phyloP scores from a whole-genome alignment of 179 eudicot genomes.

The Pouteria campechiana region DNA sequence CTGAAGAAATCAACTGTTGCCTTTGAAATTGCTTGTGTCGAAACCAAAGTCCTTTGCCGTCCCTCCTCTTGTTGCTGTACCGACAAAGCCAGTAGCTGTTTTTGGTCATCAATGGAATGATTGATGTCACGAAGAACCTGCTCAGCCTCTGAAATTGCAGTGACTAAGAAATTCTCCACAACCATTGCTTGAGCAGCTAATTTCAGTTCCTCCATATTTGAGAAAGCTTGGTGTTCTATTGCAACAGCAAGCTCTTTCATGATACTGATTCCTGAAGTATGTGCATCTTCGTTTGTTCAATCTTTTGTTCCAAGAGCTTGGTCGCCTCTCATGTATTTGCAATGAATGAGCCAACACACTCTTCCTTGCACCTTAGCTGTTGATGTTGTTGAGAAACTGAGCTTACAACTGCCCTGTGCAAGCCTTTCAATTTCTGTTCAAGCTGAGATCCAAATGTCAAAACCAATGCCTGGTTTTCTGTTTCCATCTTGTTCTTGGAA shows the following conservation, averaged over 20 bases:
- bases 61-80: slow-evolving; percentile 72
- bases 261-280: slow-evolving; percentile 27
- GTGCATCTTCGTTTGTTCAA: slow-evolving; percentile 40
- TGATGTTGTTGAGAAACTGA: slow-evolving; percentile 68
- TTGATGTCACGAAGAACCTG: slow-evolving; percentile 36
- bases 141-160: slow-evolving; percentile 51
- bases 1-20: slow-evolving; percentile 49
- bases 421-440: slow-evolving; percentile 53
- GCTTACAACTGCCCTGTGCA: slow-evolving; percentile 45
- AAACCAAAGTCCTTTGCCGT: slow-evolving; percentile 43
- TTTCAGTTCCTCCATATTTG: slow-evolving; percentile 39
- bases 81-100: slow-evolving; percentile 39
- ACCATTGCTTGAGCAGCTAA: slow-evolving; percentile 29
- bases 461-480: slow-evolving; percentile 54
- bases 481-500: slow-evolving; percentile 52
- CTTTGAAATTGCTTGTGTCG: slow-evolving; percentile 46
- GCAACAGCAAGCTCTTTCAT: slow-evolving; percentile 33
- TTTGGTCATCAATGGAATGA: slow-evolving; percentile 42
- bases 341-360: slow-evolving; percentile 45
- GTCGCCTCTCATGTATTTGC: slow-evolving; percentile 61
- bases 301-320: slow-evolving; percentile 40
- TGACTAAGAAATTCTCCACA: slow-evolving; percentile 54
- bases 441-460: slow-evolving; percentile 66
- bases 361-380: slow-evolving; percentile 55
- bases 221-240: slow-evolving; percentile 35